Conservation (phyloP, 192 early-diverging fungal genomes). For the Coemansia sp. region DNA sequence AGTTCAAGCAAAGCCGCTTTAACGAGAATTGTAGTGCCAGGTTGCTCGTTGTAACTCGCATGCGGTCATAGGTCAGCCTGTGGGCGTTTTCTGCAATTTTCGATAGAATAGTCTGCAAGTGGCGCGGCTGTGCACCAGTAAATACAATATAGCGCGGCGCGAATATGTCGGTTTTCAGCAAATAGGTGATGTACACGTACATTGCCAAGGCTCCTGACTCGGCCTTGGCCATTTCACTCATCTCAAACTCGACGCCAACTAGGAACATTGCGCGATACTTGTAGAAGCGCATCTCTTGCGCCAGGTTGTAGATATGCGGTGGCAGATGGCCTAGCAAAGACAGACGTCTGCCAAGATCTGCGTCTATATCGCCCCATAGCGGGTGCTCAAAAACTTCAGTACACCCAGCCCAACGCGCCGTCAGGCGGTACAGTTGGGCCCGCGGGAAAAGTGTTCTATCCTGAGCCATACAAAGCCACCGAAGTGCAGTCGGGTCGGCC, state of each 20-base stretch:
- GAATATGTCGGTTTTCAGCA: slow-evolving; percentile 50
- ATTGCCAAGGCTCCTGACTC: slow-evolving; percentile 29
- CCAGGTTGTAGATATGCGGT: slow-evolving; percentile 9
- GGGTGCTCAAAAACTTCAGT: slow-evolving; percentile 52
- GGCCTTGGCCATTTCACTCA: slow-evolving; percentile 36
- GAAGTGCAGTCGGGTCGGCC: slow-evolving; percentile 19
- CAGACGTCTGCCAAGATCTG: slow-evolving; percentile 18
- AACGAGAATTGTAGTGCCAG: slow-evolving; percentile 48
- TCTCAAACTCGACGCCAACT: slow-evolving; percentile 38
- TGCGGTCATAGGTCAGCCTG: slow-evolving; percentile 28
- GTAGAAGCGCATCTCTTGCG: slow-evolving; percentile 37
- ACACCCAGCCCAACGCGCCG: slow-evolving; percentile 45
- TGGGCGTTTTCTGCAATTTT: slow-evolving; percentile 43
- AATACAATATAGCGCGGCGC: slow-evolving; percentile 27
- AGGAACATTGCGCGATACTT: slow-evolving; percentile 45
- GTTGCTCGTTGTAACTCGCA: slow-evolving; percentile 37
- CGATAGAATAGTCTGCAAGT: slow-evolving; percentile 31
- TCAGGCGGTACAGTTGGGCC: slow-evolving; percentile 35
- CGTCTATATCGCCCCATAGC: slow-evolving; percentile 15
- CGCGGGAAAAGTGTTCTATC: slow-evolving; percentile 32
- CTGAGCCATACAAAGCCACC: slow-evolving; percentile 40
- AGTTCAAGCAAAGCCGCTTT: slow-evolving; percentile 25
- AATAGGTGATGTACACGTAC: slow-evolving; percentile 38
- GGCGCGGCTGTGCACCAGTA: slow-evolving; percentile 29
- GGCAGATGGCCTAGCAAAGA: slow-evolving; percentile 28